phyloP scores from a whole-genome alignment of 495 filamentous ascomycete genomes.

The Parathielavia appendiculata region DNA sequence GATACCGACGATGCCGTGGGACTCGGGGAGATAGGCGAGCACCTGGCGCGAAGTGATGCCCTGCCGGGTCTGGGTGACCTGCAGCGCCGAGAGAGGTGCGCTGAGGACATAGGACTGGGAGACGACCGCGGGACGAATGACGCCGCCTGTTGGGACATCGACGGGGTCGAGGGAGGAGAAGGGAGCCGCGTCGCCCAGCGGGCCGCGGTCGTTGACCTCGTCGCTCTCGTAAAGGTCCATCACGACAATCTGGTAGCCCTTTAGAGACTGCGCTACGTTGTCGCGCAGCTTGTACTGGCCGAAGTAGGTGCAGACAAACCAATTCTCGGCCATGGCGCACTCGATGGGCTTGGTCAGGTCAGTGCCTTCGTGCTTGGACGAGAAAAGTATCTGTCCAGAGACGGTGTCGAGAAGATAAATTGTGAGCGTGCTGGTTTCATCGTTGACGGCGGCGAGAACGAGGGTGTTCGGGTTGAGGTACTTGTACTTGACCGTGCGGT shows the following conservation, averaged over 20 bases:
- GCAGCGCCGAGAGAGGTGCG: slow-evolving; percentile 67
- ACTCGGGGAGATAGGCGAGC: slow-evolving; percentile 65
- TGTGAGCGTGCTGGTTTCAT: slow-evolving; percentile 50
- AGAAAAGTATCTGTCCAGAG: slow-evolving; percentile 72
- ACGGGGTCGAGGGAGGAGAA: slow-evolving; percentile 65
- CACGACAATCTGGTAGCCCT: slow-evolving; percentile 82
- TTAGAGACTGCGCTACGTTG: slow-evolving; percentile 51
- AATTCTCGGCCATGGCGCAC: slow-evolving; percentile 84
- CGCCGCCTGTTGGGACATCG: slow-evolving; percentile 35
- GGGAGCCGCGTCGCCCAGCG: slow-evolving; percentile 60
- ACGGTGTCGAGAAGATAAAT: slow-evolving; percentile 84
- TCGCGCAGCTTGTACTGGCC: slow-evolving; percentile 51
- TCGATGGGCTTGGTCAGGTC: slow-evolving; percentile 71
- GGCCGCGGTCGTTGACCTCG: slow-evolving; percentile 76
- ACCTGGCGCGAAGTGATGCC: slow-evolving; percentile 84
- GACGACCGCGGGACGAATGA: slow-evolving; percentile 59
- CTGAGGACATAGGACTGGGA: slow-evolving; percentile 76
- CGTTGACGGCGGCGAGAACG: slow-evolving; percentile 65
- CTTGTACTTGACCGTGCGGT: slow-evolving; percentile 93
- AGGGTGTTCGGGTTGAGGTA: slow-evolving; percentile 87
- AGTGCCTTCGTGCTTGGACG: slow-evolving; percentile 63
- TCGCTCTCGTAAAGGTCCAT: slow-evolving; percentile 87
- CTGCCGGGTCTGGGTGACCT: slow-evolving; percentile 84
- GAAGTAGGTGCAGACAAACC: slow-evolving; percentile 89
- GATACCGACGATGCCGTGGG: slow-evolving; percentile 70